phyloP scores from a whole-genome alignment of 176 grass and related monocot genomes.

The Phoenix dactylifera region DNA sequence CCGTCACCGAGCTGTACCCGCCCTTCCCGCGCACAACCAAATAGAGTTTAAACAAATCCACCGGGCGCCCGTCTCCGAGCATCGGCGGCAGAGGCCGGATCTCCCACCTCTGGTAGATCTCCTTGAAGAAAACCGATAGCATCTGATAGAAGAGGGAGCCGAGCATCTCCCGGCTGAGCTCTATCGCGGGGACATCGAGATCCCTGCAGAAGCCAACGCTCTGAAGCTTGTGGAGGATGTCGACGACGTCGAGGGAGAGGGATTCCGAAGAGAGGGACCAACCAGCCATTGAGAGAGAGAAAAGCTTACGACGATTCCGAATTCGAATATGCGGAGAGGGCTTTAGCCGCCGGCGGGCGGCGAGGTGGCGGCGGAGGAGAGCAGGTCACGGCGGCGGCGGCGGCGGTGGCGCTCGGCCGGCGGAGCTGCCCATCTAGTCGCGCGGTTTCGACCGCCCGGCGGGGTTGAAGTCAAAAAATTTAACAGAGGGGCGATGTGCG shows the following conservation, averaged over 20 bases:
- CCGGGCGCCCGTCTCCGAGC: conserved; percentile 21
- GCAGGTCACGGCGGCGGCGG: too few species aligned
- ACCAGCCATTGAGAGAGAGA: neutral
- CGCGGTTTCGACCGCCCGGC: too few species aligned
- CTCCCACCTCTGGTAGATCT: conserved; percentile 27
- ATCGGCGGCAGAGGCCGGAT: conserved; percentile 29
- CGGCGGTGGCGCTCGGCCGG: too few species aligned
- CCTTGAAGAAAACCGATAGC: conserved; percentile 32
- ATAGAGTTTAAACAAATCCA: conserved; percentile 49
- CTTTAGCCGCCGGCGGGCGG: too few species aligned
- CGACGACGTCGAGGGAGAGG: conserved; percentile 7
- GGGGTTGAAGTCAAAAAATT: too few species aligned
- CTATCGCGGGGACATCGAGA: conserved; percentile 19
- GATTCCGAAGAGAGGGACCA: neutral
- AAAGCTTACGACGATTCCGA: neutral
- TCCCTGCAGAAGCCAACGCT: conserved; percentile 39
- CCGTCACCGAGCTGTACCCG: conserved; percentile 22
- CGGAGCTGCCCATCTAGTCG: too few species aligned
- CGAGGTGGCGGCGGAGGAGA: too few species aligned
- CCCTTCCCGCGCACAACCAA: conserved; percentile 24
- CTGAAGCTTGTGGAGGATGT: conserved; percentile 46
- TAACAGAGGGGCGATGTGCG: too few species aligned
- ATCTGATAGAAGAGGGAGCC: conserved; percentile 31
- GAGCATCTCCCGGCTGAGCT: conserved; percentile 9
- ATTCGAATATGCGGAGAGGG: too few species aligned